Percentiles rank a stretch among this genome's conserved stretches.
These are phyloP conservation scores for Artemisia tridentata DNA, from an alignment of 129 eudicot genomes.

Conservation along the genomic window DNA sequence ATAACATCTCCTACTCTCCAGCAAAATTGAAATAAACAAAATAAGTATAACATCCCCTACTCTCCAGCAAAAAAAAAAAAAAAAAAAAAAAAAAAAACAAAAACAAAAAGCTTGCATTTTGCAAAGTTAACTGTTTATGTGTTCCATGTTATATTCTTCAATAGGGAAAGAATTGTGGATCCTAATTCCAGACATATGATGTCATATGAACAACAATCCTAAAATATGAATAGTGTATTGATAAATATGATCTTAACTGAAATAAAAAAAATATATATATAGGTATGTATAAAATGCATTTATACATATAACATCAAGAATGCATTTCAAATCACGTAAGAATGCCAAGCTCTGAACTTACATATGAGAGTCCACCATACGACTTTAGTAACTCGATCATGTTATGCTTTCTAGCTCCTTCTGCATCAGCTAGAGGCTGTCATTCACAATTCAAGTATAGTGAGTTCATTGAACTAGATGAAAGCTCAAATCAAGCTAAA, in stretches of 20 bases:
- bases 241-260: not conserved
- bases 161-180: slow-evolving; percentile 1
- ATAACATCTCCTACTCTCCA: too few species aligned
- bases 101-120: too few species aligned
- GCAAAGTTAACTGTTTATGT: too few species aligned
- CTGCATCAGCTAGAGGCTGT: slow-evolving; percentile 99
- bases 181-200: not conserved
- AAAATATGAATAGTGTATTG: not conserved
- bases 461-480: slow-evolving; percentile 17
- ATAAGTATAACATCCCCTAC: too few species aligned
- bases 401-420: slow-evolving; percentile 77
- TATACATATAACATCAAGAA: slow-evolving; percentile 1
- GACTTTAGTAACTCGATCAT: slow-evolving; percentile 86
- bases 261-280: too few species aligned
- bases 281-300: not conserved
- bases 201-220: not conserved
- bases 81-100: too few species aligned
- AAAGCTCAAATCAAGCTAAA: not conserved
- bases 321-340: not conserved
- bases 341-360: slow-evolving; percentile 43
- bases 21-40: too few species aligned
- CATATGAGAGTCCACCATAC: slow-evolving; percentile 81
- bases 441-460: slow-evolving; percentile 28
- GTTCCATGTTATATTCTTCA: too few species aligned
- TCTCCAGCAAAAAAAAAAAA: too few species aligned